Evolutionary conservation across 2,329 filamentous ascomycete genomes (phyloP), one percentile per base, ranked within the genome.

Genomic region (Penicillium paneum): DNA sequence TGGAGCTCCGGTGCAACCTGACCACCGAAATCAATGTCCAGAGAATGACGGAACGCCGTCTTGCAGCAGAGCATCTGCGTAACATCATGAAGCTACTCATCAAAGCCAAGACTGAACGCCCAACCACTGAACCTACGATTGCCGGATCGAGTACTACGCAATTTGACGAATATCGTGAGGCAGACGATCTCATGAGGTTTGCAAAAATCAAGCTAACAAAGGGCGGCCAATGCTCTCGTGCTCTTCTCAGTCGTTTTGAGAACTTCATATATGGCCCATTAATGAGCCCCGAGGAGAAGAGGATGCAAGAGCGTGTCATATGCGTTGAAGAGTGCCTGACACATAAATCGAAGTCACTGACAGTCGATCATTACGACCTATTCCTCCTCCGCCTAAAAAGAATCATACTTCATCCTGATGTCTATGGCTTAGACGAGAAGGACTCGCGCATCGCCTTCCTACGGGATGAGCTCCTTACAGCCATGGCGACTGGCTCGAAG

Each of bases 211-310:
- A 38, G 26, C 13, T 46, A 7, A 11, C 26, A 17, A 46, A 13
- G 19, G 32, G 41, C 11, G 49, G 49, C 7, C 17, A 15, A 31
- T 52, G 41, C 24, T 52, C 49, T 31, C 32, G 32, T 24, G 19
- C 41, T 17, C 32, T 44, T 38, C 42, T 52, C 17, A 52, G n/a
- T 32, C 49, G 49, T 1, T 46, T 45, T 29, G 49, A 52, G 13
- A 44, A 31, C 3, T 52, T 52, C 41, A 17, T 52, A 12, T 46
- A 52, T 31, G 41, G 49, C 28, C 47, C 47, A 43, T 52, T 46
- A 19, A 52, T 31, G 49, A 52, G 38, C 15, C 12, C 36, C 15
- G 34, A 36, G 26, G 49, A 52, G 11, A 52, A 17, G 49, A 52
- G 19, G 15, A 38, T 21, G 4, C 49, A 46, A 26, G 49, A 52